Percentiles rank a stretch among this genome's conserved stretches.
phyloP scores from a whole-genome alignment of 768 basidiomycete genomes.

The Leucocoprinus birnbaumii region DNA sequence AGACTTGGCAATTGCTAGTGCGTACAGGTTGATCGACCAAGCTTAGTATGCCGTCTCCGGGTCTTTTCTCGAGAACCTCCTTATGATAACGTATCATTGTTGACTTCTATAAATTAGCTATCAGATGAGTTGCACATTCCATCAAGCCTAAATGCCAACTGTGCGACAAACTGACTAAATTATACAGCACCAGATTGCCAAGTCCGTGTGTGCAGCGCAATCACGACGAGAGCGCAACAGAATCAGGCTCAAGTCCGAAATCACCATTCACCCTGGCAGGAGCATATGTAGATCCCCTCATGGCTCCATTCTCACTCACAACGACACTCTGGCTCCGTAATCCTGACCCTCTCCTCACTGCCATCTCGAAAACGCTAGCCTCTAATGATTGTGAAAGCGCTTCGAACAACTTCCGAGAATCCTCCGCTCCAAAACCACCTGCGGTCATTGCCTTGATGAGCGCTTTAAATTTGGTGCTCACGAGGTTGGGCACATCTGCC shows the following conservation, averaged over 20 bases:
- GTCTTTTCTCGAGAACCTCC: no score
- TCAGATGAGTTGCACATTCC: no score
- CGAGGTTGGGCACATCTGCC: slow-evolving; percentile 22
- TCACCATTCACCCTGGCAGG: neutral
- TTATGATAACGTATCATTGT: no score
- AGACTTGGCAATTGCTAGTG: no score
- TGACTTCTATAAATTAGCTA: no score
- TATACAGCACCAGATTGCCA: no score
- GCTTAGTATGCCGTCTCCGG: no score
- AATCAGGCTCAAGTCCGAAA: slow-evolving; percentile 8
- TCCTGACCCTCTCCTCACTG: neutral
- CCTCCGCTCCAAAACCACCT: slow-evolving; percentile 48
- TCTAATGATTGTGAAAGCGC: slow-evolving; percentile 43
- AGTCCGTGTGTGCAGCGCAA: no score
- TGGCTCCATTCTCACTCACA: neutral
- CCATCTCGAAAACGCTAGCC: slow-evolving; percentile 34
- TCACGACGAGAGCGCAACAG: slow-evolving; percentile 3
- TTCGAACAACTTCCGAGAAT: slow-evolving; percentile 46
- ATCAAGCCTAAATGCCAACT: no score
- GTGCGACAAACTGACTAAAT: no score
- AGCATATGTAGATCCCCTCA: neutral
- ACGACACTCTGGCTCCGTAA: neutral
- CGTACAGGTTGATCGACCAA: no score
- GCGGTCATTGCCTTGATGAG: slow-evolving; percentile 45
- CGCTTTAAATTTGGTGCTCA: slow-evolving; percentile 32